Base-by-base conservation (phyloP, 2,329 filamentous ascomycete genomes). In the Tolypocladium ovalisporum region DNA sequence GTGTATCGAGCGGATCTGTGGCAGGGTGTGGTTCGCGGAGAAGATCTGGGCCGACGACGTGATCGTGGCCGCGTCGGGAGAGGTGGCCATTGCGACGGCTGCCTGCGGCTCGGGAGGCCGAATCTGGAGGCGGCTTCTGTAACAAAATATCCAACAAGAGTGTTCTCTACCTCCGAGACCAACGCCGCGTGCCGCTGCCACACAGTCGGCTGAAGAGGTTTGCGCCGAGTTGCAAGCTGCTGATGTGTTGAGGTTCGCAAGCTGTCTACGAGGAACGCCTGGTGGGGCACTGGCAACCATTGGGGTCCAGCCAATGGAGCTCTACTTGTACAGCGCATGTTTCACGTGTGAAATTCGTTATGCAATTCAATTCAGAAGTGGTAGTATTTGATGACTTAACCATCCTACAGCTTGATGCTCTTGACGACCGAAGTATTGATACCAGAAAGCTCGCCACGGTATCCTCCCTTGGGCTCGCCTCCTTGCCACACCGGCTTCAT, bases 401-500 rank as follows among this genome's bases (percentile, higher is more conserved):
- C 4, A 29, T 57, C 59, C 68, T 84, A 93, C 75, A 99, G 78
- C 79, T 94, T 97, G 68, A 89, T 82, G 81, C 90, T 96, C 84
- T 94, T 96, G 66, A 97, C 85, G 73, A 99, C 75, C 24, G 89
- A 88, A 65, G 87, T 89, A 80, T 97, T 97, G 76, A 99, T 96
- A 84, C 94, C 94, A 47, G 92, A 94, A 75, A 88, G 75, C 73
- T 97, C 94, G 76, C 94, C 94, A 63, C 84, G 84, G 76, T 99
- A 99, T 56, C 91, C 88, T 67, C 90, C 88, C 68, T 83, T 84
- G 64, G 89, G 85, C 75, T 95, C 86, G 60, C 90, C 89, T 63
- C 90, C 90, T 73, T 91, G 90, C 77, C 92, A 97, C 17, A 90
- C 79, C 10, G 89, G 83, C 76, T 88, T 90, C 78, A 92, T 89